Evolutionary conservation across 163 green algal species (phyloP).

Genomic region (Prototheca stagnorum): DNA sequence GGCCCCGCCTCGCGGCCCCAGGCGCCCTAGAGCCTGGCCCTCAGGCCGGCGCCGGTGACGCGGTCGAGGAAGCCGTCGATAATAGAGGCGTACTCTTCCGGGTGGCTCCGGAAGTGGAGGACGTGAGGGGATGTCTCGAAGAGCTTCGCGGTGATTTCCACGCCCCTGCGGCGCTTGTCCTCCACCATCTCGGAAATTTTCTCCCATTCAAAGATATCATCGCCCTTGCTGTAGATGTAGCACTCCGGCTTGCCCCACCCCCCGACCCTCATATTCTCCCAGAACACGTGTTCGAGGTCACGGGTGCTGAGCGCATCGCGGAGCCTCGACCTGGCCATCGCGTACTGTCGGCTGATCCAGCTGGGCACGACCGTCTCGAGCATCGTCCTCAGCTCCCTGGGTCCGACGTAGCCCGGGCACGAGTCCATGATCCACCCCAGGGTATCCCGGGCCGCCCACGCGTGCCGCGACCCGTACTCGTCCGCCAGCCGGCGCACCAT

Average conservation of each 20-base stretch:
- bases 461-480: not conserved
- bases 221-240: conserved; percentile 5
- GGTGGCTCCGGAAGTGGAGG: conserved; percentile 7
- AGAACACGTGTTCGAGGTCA: too few species aligned
- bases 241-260: not conserved
- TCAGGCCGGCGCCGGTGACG: too few species aligned
- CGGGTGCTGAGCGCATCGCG: too few species aligned
- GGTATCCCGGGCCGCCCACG: not conserved
- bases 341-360: too few species aligned
- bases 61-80: conserved; percentile 2
- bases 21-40: too few species aligned
- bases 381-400: not conserved
- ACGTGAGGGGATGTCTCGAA: conserved; percentile 5
- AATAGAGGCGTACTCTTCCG: conserved; percentile 4
- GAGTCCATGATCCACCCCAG: conserved; percentile 5
- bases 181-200: not conserved
- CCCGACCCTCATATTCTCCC: not conserved
- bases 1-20: too few species aligned
- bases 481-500: not conserved
- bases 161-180: not conserved
- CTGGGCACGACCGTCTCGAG: not conserved
- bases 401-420: not conserved
- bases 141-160: not conserved
- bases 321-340: too few species aligned
- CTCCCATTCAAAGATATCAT: not conserved